Evolutionary conservation across 108 stramenopile species (phyloP), one percentile per base, ranked within the genome.

Genomic region (Cyclotella choctawhatcheeana): DNA sequence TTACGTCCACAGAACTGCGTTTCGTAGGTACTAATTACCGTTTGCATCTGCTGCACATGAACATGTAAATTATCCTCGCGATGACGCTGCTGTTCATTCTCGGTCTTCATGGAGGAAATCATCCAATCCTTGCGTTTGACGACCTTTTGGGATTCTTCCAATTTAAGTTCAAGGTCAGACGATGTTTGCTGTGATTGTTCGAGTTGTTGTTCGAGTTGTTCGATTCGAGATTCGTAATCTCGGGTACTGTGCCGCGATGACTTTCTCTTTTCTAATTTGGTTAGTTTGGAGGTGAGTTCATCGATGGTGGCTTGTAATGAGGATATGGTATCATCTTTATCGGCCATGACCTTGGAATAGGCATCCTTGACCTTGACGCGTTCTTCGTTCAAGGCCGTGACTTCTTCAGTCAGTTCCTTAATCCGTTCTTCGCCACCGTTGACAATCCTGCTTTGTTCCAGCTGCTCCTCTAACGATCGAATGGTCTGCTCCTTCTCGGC

Each of bases 121-220:
- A 72, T 62, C 71, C 71, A 79, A 32, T 79, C 78, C 32, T 79
- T 79, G 1, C 32, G 14, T 67, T 68, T 79, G 56, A 79, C 18
- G 52, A 52, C 63, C 26, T 69, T 67, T 16, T 63, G 45, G 10
- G 73, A 34, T 18, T 71, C 55, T 35, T 71, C 77, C 21, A 71
- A 26, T 31, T 3, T 14, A 37, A 30, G 37, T 29, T 71, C 5
- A 30, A 27, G 27, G 24, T 73, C 24, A 48, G 43, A 17, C 29
- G 29, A 44, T 62, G 54, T 50, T 47, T 56, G 20, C 22, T 61
- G 0, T 25, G 61, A 24, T 0, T 30, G 27, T 5, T 7, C 35
- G 20, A 69, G 54, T 56, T 69, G n/a, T 40, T 53, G 12, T 16
- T 56, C 43, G 20, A 69, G 33, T 26, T 55, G 37, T 37, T 22